These are phyloP conservation scores for Fusarium subglutinans DNA, from an alignment of 2,329 filamentous ascomycete species.

Conservation along the genomic window DNA sequence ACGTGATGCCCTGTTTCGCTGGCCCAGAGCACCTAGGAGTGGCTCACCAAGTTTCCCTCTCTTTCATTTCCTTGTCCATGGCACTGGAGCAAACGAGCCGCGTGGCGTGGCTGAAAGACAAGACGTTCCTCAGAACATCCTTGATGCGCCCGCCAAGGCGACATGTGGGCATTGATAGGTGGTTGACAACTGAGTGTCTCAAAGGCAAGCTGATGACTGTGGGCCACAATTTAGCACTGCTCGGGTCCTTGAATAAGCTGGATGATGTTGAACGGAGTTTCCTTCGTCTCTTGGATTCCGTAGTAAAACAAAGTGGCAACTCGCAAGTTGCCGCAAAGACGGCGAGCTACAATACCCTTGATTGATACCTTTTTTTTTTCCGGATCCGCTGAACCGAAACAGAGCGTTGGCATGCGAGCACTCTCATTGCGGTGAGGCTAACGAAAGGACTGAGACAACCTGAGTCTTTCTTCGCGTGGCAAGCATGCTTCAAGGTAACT, in stretches of 20 bases:
- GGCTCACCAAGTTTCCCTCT: slow-evolving; percentile 4
- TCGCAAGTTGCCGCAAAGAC: slow-evolving; percentile 13
- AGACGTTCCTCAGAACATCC: background rate
- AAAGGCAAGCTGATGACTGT: background rate
- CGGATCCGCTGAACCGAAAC: slow-evolving; percentile 6
- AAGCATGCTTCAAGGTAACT: background rate
- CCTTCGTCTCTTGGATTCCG: slow-evolving; percentile 23
- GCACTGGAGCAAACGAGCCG: slow-evolving; percentile 12
- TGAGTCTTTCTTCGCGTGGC: background rate
- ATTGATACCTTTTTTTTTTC: background rate
- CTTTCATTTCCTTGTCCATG: slow-evolving; percentile 25
- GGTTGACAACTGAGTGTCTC: slow-evolving; percentile 10
- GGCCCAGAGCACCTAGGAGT: background rate
- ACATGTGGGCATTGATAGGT: background rate
- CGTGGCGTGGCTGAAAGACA: slow-evolving; percentile 29
- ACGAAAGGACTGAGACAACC: slow-evolving; percentile 9
- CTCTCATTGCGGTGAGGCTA: slow-evolving; percentile 7
- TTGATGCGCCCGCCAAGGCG: background rate
- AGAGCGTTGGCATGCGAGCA: slow-evolving; percentile 5
- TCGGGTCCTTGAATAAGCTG: background rate
- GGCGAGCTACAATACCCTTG: background rate
- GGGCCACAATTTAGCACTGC: background rate
- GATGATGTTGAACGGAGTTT: slow-evolving; percentile 22
- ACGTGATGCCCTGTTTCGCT: background rate
- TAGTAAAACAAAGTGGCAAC: background rate